Evolutionary conservation across 192 early-diverging fungal species (phyloP), one percentile per base, ranked within the genome.

Genomic region (Mortierella claussenii): DNA sequence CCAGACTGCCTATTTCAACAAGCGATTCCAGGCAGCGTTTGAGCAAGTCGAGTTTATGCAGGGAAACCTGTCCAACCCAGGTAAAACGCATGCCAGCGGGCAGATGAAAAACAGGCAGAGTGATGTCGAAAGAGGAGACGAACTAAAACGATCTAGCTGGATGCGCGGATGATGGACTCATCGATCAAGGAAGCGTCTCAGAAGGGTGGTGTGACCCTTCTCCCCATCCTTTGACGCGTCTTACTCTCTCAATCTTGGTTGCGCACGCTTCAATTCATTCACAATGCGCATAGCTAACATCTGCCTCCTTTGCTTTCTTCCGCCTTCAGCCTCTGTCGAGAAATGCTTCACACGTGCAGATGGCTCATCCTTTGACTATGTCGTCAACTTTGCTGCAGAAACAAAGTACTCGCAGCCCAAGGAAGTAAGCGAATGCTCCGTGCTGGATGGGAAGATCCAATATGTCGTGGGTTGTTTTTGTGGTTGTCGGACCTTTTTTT

Each of bases 371-470:
- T 98, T 90, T 81, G 97, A 98, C 82, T 95, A 91, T 69, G 97
- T 98, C 13, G 88, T 98, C 82, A 96, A 98, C 81, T 86, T 94
- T 69, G 97, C 95, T n/a, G 89, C 90, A 20, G 97, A 98, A 78
- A 93, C 90, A 52, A 97, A 97, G 69, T 98, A 96, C 82, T 93
- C 93, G 0, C 95, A 94, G 70, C 79, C 90, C 0, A 84, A 91
- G 17, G 89, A 89, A 58, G 95, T 94, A 69, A 82, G 69, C n/a
- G n/a, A n/a, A n/a, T n/a, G n/a, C n/a, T n/a, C n/a, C n/a, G n/a
- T n/a, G n/a, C n/a, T n/a, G n/a, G n/a, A n/a, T n/a, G 27, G 28
- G 26, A 32, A 13, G 4, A 79, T 33, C 21, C 3, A 59, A 17
- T 43, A 43, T 43, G n/a, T n/a, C n/a, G n/a, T n/a, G n/a, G n/a